A percentile compares a stretch with the other conserved stretches of the same genome.
Evolutionary conservation across 2,329 filamentous ascomycete genomes (phyloP).

Genomic region (Fusarium cyanostomum): DNA sequence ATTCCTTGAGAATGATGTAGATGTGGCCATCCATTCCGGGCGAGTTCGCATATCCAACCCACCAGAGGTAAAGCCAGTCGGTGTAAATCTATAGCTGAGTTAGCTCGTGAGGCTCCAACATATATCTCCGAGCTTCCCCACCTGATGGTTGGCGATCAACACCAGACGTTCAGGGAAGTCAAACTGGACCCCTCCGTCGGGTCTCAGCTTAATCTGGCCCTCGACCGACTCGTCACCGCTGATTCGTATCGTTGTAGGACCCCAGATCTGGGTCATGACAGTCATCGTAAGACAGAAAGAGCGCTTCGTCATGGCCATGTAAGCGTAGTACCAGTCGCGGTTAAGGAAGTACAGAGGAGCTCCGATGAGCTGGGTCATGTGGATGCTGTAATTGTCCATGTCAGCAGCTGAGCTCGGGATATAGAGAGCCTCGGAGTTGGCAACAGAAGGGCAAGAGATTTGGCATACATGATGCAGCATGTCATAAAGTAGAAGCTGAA

Average conservation of each 20-base stretch:
- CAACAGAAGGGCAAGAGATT: neutral
- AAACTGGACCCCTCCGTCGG: constrained; percentile 79
- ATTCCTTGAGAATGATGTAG: constrained; percentile 92
- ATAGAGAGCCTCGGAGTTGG: no score
- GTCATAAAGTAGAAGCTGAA: constrained; percentile 62
- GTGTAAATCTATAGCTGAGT: constrained; percentile 73
- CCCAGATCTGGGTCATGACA: constrained; percentile 86
- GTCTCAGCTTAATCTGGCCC: constrained; percentile 74
- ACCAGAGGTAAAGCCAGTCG: constrained; percentile 94
- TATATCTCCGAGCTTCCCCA: constrained; percentile 42
- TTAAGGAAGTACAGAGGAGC: constrained; percentile 79
- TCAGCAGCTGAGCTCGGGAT: constrained; percentile 12
- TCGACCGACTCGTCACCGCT: constrained; percentile 84
- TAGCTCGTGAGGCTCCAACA: constrained; percentile 32
- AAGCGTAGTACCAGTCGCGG: constrained; percentile 81
- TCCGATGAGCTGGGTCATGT: constrained; percentile 78
- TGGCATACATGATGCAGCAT: constrained; percentile 60
- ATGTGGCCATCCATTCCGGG: constrained; percentile 85
- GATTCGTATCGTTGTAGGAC: constrained; percentile 82
- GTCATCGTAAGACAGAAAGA: constrained; percentile 82
- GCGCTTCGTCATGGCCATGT: constrained; percentile 88
- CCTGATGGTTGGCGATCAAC: constrained; percentile 88
- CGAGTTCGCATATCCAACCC: constrained; percentile 83
- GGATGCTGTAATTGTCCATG: constrained; percentile 58
- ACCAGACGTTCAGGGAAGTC: constrained; percentile 83